Percentiles rank a stretch among this genome's conserved stretches.
These are phyloP conservation scores for Eucalyptus pauciflora DNA, from an alignment of 345 rosid species.

Conservation along the genomic window DNA sequence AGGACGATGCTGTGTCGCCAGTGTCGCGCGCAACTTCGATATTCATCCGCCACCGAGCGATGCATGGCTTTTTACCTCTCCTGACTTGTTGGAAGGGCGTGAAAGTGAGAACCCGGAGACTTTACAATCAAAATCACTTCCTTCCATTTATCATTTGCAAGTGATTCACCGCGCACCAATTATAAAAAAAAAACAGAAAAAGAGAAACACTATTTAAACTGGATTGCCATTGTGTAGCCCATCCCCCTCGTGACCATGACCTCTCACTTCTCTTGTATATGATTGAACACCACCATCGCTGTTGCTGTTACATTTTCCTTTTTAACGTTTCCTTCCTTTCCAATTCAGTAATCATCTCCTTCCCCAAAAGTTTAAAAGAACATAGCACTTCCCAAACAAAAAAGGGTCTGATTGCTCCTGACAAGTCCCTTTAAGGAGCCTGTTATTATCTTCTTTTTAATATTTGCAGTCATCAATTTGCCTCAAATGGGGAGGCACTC, in stretches of 20 bases:
- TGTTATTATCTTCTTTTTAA: neutral
- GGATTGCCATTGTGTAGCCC: neutral
- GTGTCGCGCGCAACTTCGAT: neutral
- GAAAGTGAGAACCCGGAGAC: neutral
- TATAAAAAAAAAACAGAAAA: neutral
- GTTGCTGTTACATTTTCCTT: neutral
- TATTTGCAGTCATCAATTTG: neutral
- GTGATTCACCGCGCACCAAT: neutral
- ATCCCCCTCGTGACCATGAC: neutral
- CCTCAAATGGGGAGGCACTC: conserved; percentile 7
- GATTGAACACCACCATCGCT: neutral
- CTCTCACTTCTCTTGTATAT: neutral
- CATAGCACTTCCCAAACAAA: neutral
- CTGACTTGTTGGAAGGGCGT: neutral
- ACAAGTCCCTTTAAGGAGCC: neutral
- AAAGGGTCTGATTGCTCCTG: neutral
- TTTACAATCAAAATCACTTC: neutral
- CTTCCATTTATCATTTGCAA: neutral
- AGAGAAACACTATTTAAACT: neutral
- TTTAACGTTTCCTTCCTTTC: neutral
- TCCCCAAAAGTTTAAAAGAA: neutral
- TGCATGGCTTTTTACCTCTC: neutral
- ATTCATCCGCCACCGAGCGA: neutral
- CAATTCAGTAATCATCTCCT: neutral
- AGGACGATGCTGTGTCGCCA: neutral